phyloP scores from a whole-genome alignment of 2,329 filamentous ascomycete species.

The Colletotrichum sublineola region DNA sequence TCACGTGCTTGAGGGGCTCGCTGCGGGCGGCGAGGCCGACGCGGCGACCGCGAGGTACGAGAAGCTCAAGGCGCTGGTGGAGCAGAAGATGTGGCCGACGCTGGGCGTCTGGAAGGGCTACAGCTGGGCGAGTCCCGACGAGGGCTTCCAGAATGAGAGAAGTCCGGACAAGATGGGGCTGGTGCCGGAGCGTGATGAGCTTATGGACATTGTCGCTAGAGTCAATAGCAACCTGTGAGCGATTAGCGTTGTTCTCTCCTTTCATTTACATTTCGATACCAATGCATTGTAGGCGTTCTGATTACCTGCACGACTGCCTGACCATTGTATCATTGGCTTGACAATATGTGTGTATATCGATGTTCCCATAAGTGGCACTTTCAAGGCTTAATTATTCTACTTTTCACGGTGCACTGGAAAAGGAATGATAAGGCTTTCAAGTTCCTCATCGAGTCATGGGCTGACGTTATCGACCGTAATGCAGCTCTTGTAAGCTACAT shows the following conservation, averaged over 20 bases:
- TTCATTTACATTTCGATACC: neutral
- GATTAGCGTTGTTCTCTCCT: neutral
- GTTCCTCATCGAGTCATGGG: too few relatives aligned
- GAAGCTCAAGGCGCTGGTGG: slow-evolving; percentile 52
- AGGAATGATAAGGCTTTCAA: too few relatives aligned
- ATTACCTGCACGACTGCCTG: fast-evolving
- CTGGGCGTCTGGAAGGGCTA: slow-evolving; percentile 75
- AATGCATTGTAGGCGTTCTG: neutral
- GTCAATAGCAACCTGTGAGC: slow-evolving; percentile 26
- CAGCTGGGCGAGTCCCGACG: slow-evolving; percentile 72
- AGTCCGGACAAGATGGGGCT: slow-evolving; percentile 29
- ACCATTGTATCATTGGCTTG: too few relatives aligned
- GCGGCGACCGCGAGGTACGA: slow-evolving; percentile 47
- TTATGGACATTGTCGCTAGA: slow-evolving; percentile 31
- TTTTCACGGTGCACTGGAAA: too few relatives aligned
- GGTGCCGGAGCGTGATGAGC: slow-evolving; percentile 28
- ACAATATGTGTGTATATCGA: too few relatives aligned
- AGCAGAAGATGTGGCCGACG: slow-evolving; percentile 64
- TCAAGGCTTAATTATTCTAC: too few relatives aligned
- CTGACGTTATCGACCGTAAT: too few relatives aligned
- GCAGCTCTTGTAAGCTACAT: too few relatives aligned
- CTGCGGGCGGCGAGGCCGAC: slow-evolving; percentile 48
- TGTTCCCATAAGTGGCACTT: too few relatives aligned
- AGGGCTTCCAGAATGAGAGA: slow-evolving; percentile 57
- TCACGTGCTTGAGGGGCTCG: slow-evolving; percentile 62